Base-by-base conservation (phyloP, 345 rosid species). In the Ceriops decandra region DNA sequence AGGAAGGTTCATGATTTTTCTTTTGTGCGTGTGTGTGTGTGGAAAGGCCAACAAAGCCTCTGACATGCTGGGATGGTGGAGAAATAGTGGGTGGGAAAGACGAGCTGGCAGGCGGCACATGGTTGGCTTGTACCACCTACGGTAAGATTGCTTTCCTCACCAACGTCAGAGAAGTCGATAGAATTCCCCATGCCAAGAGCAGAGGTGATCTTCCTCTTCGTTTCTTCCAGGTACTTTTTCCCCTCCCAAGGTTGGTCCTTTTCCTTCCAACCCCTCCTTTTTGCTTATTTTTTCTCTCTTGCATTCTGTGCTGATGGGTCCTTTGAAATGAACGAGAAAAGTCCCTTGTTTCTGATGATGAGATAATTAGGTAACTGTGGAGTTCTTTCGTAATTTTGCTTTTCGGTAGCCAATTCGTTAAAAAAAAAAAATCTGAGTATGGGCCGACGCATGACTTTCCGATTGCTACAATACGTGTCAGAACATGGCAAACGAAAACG, bases 121-220 rank as follows among this genome's bases (percentile, higher is more conserved):
- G 96, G 95, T 69, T 90, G 62, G 98, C 88, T 26, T 88, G 87
- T 78, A 72, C 81, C 0, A 82, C 67, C 77, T 67, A 64, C 38
- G 93, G 96, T 63, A 86, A 77, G 72, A 13, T 88, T 68, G 95
- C 93, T 20, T 90, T 92, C 66, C 58, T 90, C 72, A 87, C 97
- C 27, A 92, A 92, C 72, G 77, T 84, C 69, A 75, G 88, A 75
- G 96, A 88, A 62, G 26, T 70, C 16, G 63, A 67, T 19, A 70
- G 73, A 13, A 33, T 67, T 28, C 85, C 87, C 57, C 67, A 27
- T 32, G 82, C 88, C 47, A 79, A 72, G 72, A 73, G 80, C 78
- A 84, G 95, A 74, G 95, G 96, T 52, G 76, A 90, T 72, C 85
- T 90, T 60, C 85, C 95, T 46, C 74, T 87, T 82, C 87, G 83